Conservation (phyloP, 1,284 basidiomycete species). For the Xerocomus amazonicus region DNA sequence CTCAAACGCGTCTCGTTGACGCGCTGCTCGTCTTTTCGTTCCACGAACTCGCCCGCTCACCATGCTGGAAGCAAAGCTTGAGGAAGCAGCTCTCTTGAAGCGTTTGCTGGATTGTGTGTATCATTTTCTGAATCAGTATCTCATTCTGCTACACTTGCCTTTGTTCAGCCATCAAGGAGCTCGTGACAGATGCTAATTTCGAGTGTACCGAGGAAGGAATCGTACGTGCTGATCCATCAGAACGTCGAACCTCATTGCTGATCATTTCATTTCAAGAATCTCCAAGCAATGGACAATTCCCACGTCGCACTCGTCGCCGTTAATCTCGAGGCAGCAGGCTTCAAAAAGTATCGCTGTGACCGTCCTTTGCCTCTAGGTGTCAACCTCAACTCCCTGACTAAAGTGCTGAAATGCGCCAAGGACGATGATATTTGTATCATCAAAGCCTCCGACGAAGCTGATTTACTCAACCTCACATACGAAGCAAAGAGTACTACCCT, state of each 20-base stretch:
- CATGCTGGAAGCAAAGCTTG: conserved; percentile 90
- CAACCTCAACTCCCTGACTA: conserved; percentile 87
- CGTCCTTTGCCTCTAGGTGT: conserved; percentile 93
- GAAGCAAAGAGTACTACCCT: conserved; percentile 79
- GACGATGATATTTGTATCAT: conserved; percentile 94
- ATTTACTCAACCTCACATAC: conserved; percentile 87
- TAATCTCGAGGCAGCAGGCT: conserved; percentile 71
- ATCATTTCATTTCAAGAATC: conserved; percentile 42
- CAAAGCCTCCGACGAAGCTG: conserved; percentile 90
- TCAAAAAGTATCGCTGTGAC: conserved; percentile 92
- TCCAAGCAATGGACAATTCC: conserved; percentile 99
- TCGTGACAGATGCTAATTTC: conserved; percentile 97
- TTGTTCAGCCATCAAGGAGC: conserved; percentile 87
- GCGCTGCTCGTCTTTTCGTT: conserved; percentile 2
- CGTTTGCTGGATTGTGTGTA: conserved; percentile 80
- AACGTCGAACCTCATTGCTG: neutral
- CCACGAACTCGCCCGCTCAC: conserved; percentile 18
- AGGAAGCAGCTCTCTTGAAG: conserved; percentile 81
- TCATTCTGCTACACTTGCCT: neutral
- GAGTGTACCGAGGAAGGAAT: conserved; percentile 97
- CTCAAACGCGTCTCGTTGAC: conserved; percentile 21
- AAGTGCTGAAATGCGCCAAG: conserved; percentile 96
- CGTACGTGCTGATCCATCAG: conserved; percentile 45
- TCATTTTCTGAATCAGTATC: neutral
- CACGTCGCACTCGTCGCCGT: conserved; percentile 96